Percentiles rank a stretch among this genome's conserved stretches.
Evolutionary conservation across 768 basidiomycete genomes (phyloP).

Genomic region (Boletus rex-veris): DNA sequence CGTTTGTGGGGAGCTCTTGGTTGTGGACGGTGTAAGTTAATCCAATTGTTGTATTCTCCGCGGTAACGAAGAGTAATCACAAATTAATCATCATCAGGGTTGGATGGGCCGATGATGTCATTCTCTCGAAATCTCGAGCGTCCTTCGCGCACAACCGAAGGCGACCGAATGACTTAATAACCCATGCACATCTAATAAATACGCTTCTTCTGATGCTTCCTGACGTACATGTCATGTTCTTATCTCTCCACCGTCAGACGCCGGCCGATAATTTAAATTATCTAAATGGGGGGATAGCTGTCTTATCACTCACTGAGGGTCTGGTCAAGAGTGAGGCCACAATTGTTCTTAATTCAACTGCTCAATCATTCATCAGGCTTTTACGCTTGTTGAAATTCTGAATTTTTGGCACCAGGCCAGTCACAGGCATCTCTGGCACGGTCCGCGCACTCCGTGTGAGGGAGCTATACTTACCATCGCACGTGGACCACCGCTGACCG

Average conservation of each 20-base stretch:
- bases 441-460: conserved; percentile 9
- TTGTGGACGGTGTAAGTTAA: conserved; percentile 65
- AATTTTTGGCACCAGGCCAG: background rate
- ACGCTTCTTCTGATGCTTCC: conserved; percentile 1
- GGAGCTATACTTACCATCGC: background rate
- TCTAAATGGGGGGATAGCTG: conserved; percentile 6
- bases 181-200: background rate
- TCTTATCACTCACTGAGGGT: conserved; percentile 2
- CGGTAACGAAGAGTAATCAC: conserved; percentile 1
- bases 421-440: background rate
- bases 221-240: conserved; percentile 15
- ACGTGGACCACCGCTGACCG: background rate
- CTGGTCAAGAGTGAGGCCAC: background rate
- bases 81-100: conserved; percentile 38
- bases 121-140: background rate
- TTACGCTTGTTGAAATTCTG: background rate
- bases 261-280: background rate
- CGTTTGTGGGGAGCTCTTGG: conserved; percentile 62
- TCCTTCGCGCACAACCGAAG: background rate
- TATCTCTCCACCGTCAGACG: conserved; percentile 5
- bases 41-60: conserved; percentile 2
- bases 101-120: conserved; percentile 53
- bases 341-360: background rate
- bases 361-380: background rate
- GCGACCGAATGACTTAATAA: background rate